Evolutionary conservation across 768 basidiomycete genomes (phyloP).

Genomic region (Mycena floridula): DNA sequence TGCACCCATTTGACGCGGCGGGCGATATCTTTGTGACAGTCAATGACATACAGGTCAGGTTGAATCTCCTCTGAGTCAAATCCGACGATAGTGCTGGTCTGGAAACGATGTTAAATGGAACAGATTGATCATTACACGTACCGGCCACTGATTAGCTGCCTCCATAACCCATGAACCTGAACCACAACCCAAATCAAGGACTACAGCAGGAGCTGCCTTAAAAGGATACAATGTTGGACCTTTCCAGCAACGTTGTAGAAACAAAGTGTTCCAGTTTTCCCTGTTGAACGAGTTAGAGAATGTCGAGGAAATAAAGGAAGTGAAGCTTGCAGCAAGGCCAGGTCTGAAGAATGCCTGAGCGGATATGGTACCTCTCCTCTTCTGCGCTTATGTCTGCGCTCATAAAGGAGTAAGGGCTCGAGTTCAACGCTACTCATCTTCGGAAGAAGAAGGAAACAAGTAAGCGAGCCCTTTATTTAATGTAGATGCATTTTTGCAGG

Average conservation of each 20-base stretch:
- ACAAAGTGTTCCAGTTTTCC: constrained; percentile 70
- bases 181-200: constrained; percentile 72
- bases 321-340: constrained; percentile 57
- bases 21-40: constrained; percentile 32
- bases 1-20: constrained; percentile 59
- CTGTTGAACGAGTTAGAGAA: constrained; percentile 26
- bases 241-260: constrained; percentile 41
- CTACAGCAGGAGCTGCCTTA: constrained; percentile 37
- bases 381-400: constrained; percentile 34
- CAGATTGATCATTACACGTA: constrained; percentile 20
- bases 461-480: too few species aligned
- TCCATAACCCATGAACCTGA: constrained; percentile 67
- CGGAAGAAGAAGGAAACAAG: too few species aligned
- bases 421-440: too few species aligned
- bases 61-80: constrained; percentile 53
- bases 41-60: constrained; percentile 37
- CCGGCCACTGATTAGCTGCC: constrained; percentile 63
- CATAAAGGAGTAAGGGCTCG: constrained; percentile 33
- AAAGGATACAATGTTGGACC: constrained; percentile 52
- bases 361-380: constrained; percentile 52
- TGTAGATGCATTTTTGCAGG: too few species aligned
- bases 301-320: not conserved
- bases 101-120: constrained; percentile 7
- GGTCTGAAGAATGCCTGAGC: constrained; percentile 38
- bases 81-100: constrained; percentile 53